Percentiles rank a stretch among this genome's conserved stretches.
These are phyloP conservation scores for Rostrohypoxylon terebratum DNA, from an alignment of 495 filamentous ascomycete species.

Conservation along the genomic window DNA sequence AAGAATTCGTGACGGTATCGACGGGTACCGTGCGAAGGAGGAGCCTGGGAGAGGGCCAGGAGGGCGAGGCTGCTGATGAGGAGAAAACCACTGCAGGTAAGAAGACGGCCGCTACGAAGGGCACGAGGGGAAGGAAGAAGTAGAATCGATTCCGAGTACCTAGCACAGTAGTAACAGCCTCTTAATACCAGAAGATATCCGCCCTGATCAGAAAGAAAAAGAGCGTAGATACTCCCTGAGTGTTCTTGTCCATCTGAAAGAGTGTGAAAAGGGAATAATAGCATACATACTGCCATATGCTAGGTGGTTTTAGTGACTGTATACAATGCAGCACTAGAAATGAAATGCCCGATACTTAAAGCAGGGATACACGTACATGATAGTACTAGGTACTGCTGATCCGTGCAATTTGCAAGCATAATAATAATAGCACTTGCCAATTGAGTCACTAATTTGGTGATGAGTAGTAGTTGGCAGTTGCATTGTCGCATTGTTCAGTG, in stretches of 20 bases:
- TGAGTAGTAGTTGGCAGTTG: not conserved
- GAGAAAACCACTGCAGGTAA: constrained; percentile 52
- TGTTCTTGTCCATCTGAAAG: not conserved
- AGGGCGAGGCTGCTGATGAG: constrained; percentile 55
- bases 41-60: constrained; percentile 63
- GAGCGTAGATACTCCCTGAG: not conserved
- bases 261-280: not conserved
- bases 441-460: not conserved
- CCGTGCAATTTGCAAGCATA: not conserved
- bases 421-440: constrained; percentile 7
- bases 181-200: not conserved
- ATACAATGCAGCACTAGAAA: not conserved
- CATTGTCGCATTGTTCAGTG: not conserved
- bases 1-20: constrained; percentile 87
- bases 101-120: constrained; percentile 41
- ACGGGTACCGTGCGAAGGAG: constrained; percentile 85
- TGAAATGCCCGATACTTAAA: not conserved
- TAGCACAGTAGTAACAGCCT: not conserved
- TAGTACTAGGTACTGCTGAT: not conserved
- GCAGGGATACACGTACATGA: too few species aligned
- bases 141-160: constrained; percentile 15
- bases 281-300: not conserved
- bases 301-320: not conserved
- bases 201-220: not conserved
- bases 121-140: constrained; percentile 48